phyloP scores from a whole-genome alignment of 73 alveolate genomes.

The Stentor roeselii region DNA sequence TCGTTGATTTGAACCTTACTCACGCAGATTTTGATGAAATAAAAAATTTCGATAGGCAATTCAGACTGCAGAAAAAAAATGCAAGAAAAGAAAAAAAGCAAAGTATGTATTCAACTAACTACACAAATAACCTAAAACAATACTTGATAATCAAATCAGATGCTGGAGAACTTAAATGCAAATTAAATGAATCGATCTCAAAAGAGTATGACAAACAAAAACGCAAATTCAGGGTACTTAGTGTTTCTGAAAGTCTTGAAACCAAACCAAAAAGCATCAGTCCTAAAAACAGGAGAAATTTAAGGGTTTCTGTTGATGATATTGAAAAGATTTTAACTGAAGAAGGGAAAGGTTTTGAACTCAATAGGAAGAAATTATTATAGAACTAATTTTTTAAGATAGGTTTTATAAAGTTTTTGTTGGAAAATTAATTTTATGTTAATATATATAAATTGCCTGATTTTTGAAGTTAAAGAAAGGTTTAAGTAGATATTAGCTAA shows the following conservation, averaged over 20 bases:
- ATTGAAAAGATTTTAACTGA: not conserved
- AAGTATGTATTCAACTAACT: not conserved
- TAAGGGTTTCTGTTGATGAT: not conserved
- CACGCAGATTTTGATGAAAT: not conserved
- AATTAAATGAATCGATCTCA: not conserved
- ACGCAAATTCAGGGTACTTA: not conserved
- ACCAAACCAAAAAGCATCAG: not conserved
- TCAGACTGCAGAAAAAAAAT: not conserved
- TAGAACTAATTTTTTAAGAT: too few species aligned
- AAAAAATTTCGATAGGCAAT: not conserved
- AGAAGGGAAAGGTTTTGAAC: too few species aligned
- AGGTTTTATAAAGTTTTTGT: too few species aligned
- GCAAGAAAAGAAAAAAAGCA: not conserved
- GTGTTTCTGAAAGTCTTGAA: not conserved
- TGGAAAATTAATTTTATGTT: too few species aligned
- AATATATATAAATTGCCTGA: too few species aligned
- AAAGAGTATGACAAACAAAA: not conserved
- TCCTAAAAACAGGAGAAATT: not conserved
- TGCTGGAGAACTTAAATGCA: not conserved
- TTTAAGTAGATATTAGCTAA: too few species aligned
- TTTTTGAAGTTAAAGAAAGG: too few species aligned
- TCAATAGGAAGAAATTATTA: too few species aligned
- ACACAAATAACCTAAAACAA: not conserved
- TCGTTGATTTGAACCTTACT: not conserved
- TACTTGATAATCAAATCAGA: not conserved